Base-by-base conservation (phyloP, 2,329 filamentous ascomycete species). In the Claviceps pusilla region DNA sequence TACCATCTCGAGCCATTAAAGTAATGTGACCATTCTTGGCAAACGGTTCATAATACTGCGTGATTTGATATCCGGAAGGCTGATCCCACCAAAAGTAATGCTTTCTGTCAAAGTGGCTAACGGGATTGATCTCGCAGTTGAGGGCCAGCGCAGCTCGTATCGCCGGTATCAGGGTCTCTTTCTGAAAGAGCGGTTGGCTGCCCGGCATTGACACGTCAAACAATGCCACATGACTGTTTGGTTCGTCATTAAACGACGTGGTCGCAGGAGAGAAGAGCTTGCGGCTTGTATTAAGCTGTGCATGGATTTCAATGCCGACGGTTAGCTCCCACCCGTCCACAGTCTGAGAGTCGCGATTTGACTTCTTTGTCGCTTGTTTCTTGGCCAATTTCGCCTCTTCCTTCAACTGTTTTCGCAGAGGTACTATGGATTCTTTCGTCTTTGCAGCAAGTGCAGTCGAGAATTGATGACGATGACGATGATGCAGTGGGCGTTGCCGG, bases 81-180 rank as follows among this genome's bases (percentile, higher is more conserved):
- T 98, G 93, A 68, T 98, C 93, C 80, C 93, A 95, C 74, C 96
- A 95, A 69, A 98, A 97, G 70, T 98, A 98, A 69, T 98, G 93
- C 68, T 98, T 98, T 59, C 93, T 79, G 69, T 98, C 93, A 71
- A 96, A 98, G 53, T 80, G 81, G 68, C 89, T 95, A 61, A 80
- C 76, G 1, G 71, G 74, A 65, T 94, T 86, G 52, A 97, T 78
- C 1, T 82, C 72, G 68, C 93, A 97, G 55, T 84, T 80, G 48
- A 98, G 74, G 0, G 89, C 88, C 51, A 96, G 72, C 0, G 93
- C 91, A 19, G 91, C 91, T 57, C 93, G 83, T 16, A 98, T 66
- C n/a, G 93, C 93, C 4, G 93, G 93, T 42, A 97, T 76, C 11
- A 98, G 73, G 0, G 87, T 88, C 57, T 85, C 86, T 35, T 76